Evolutionary conservation across 495 filamentous ascomycete species (phyloP).

Genomic region (Penicillium paxilli): DNA sequence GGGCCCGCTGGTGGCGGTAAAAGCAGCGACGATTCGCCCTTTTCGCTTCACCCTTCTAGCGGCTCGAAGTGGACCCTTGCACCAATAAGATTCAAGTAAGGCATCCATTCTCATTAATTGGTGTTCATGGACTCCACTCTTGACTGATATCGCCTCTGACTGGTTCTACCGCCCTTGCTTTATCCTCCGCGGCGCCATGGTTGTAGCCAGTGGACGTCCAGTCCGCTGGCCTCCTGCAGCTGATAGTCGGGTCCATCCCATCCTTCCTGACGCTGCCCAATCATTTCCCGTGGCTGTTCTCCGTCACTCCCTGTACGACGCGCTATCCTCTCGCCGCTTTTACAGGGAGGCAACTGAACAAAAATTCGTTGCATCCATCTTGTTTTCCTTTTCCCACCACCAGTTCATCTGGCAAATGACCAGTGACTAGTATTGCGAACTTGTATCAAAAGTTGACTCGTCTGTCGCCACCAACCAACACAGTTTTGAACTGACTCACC

Average conservation of each 20-base stretch:
- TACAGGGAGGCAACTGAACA: constrained; percentile 42
- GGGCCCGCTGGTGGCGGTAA: constrained; percentile 42
- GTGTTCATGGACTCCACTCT: constrained; percentile 11
- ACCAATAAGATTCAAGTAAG: constrained; percentile 10
- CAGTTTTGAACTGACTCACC: neutral
- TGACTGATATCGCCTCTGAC: constrained; percentile 12
- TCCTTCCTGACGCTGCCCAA: constrained; percentile 28
- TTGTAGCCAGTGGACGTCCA: constrained; percentile 32
- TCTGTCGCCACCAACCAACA: neutral
- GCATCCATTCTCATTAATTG: constrained; percentile 1
- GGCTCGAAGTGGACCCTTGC: constrained; percentile 15
- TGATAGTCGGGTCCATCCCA: constrained; percentile 22
- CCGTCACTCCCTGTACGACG: constrained; percentile 32
- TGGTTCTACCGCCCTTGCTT: constrained; percentile 33
- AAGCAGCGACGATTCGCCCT: constrained; percentile 35
- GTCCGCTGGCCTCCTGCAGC: constrained; percentile 35
- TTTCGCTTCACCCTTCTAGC: constrained; percentile 36
- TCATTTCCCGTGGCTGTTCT: constrained; percentile 26
- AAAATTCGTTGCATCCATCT: constrained; percentile 34
- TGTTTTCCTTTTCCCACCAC: constrained; percentile 26
- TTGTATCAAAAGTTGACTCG: neutral
- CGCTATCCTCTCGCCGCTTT: constrained; percentile 44
- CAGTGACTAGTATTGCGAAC: neutral
- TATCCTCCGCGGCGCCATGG: constrained; percentile 32
- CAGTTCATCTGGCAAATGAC: neutral